Percentiles rank a stretch among this genome's conserved stretches.
phyloP scores from a whole-genome alignment of 257 asterid genomes.

The Avicennia marina region DNA sequence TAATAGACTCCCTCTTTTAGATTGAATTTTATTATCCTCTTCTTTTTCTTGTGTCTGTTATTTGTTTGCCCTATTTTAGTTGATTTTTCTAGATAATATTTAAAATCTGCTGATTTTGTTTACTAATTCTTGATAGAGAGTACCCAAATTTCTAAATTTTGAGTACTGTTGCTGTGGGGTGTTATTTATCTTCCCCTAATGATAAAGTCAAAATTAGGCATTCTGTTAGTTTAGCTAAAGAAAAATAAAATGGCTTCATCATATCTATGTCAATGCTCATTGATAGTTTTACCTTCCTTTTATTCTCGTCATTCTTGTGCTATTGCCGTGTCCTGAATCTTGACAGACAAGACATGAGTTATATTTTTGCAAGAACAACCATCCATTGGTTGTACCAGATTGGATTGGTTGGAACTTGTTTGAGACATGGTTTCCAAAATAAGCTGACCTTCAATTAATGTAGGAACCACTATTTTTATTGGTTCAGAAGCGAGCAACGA shows the following conservation, averaged over 20 bases:
- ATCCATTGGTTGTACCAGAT: neutral
- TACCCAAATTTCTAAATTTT: neutral
- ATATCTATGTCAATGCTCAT: neutral
- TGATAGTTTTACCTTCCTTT: neutral
- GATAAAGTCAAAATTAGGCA: neutral
- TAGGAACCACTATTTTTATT: neutral
- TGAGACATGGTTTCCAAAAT: neutral
- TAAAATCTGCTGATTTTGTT: neutral
- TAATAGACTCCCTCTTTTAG: neutral
- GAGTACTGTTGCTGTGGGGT: neutral
- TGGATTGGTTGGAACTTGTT: neutral
- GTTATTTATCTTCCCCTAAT: neutral
- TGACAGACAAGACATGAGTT: neutral
- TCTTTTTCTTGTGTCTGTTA: neutral
- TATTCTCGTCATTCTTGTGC: neutral
- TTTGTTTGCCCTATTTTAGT: neutral
- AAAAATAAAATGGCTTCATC: neutral
- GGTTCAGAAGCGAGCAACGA: neutral
- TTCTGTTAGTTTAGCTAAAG: neutral
- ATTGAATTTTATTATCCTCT: neutral
- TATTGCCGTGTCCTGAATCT: neutral
- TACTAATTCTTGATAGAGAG: neutral
- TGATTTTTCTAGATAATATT: neutral
- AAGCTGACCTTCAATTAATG: neutral
- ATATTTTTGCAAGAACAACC: neutral